phyloP scores from a whole-genome alignment of 2,329 filamentous ascomycete genomes.

The Cadophora sp. region DNA sequence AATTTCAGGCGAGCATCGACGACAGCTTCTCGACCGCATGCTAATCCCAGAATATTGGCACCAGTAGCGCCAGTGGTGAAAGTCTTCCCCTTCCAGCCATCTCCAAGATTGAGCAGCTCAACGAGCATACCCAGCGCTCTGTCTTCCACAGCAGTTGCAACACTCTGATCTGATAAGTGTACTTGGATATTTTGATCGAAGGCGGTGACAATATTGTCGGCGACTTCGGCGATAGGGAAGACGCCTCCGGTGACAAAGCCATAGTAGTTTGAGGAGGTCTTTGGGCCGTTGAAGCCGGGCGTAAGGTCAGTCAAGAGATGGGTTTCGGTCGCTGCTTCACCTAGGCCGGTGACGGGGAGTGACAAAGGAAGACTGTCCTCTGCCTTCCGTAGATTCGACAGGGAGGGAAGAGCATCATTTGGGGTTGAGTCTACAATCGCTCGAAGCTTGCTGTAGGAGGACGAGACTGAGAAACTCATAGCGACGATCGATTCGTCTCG shows the following conservation, averaged over 20 bases:
- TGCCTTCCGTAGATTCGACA: conserved; percentile 32
- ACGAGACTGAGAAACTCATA: conserved; percentile 38
- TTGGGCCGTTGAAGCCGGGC: conserved; percentile 46
- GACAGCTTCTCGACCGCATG: conserved; percentile 74
- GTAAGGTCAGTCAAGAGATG: conserved; percentile 54
- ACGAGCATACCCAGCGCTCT: conserved; percentile 72
- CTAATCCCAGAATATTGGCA: conserved; percentile 69
- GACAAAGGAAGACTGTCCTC: conserved; percentile 42
- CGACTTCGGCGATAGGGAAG: conserved; percentile 79
- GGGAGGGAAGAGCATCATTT: conserved; percentile 38
- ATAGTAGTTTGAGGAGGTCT: conserved; percentile 64
- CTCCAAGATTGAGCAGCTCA: conserved; percentile 67
- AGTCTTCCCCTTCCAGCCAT: conserved; percentile 72
- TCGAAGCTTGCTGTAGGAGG: conserved; percentile 37
- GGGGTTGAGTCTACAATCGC: conserved; percentile 32
- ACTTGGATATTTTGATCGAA: conserved; percentile 87
- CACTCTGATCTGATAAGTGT: conserved; percentile 77
- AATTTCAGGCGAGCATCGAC: conserved; percentile 50
- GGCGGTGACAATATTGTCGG: conserved; percentile 82
- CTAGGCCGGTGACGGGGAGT: conserved; percentile 50
- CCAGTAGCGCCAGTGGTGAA: conserved; percentile 80
- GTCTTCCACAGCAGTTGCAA: conserved; percentile 79
- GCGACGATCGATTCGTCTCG: neutral
- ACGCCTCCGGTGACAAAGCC: conserved; percentile 87
- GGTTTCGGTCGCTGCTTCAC: conserved; percentile 48